Evolutionary conservation across 176 grass and related monocot species (phyloP).

Genomic region (Aechmea fasciata): DNA sequence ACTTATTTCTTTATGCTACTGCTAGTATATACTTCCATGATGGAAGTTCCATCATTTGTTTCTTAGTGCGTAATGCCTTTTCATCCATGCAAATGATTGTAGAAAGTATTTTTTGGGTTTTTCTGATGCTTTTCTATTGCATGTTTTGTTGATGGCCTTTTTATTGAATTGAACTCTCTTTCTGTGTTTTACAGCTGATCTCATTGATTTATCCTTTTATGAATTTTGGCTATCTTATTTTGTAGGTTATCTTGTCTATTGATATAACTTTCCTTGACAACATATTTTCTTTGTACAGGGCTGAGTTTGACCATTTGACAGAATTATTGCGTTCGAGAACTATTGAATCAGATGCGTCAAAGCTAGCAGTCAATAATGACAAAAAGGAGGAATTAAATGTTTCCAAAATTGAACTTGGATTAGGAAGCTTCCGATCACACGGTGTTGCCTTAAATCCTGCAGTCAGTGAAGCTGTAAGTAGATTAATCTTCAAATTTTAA

Average conservation of each 20-base stretch:
- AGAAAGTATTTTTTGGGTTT: no score
- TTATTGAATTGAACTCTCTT: not conserved
- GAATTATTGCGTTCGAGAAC: constrained; percentile 56
- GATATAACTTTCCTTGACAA: constrained; percentile 11
- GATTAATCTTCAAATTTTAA: not conserved
- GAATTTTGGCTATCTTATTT: not conserved
- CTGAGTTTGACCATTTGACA: constrained; percentile 59
- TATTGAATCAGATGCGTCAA: constrained; percentile 28
- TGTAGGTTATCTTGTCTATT: not conserved
- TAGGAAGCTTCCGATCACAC: constrained; percentile 20
- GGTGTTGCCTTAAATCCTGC: constrained; percentile 20
- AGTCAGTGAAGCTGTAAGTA: constrained; percentile 30
- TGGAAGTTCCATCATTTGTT: no score
- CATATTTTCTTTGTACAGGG: constrained; percentile 26
- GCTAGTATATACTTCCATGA: no score
- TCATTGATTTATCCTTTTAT: not conserved
- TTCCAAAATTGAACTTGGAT: constrained; percentile 13
- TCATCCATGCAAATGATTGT: no score
- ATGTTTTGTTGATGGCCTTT: not conserved
- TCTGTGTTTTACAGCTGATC: not conserved
- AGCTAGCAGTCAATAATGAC: constrained; percentile 7
- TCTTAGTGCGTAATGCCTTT: no score
- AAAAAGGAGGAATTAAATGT: constrained; percentile 19
- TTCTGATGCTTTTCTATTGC: no score
- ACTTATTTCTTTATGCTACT: not conserved